Evolutionary conservation across 495 filamentous ascomycete species (phyloP).

Genomic region (Talaromyces trachyspermus): DNA sequence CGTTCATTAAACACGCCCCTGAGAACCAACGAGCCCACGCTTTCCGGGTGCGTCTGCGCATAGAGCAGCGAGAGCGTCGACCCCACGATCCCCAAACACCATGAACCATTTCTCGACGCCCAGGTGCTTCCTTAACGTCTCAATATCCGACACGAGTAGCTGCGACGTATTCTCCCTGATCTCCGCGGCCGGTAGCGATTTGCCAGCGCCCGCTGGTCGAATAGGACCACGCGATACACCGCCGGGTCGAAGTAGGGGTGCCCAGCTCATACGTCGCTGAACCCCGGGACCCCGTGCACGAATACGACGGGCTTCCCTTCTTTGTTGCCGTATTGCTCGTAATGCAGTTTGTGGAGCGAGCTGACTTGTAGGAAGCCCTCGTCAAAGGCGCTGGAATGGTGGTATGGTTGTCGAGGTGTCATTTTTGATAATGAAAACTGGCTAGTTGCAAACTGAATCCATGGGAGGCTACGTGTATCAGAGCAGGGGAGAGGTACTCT

Average conservation of each 20-base stretch:
- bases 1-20: constrained; percentile 32
- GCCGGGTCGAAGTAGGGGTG: constrained; percentile 36
- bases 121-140: constrained; percentile 31
- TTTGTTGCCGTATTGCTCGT: constrained; percentile 36
- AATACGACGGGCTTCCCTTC: constrained; percentile 32
- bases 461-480: no score
- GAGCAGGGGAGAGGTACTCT: no score
- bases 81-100: constrained; percentile 45
- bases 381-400: constrained; percentile 19
- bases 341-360: constrained; percentile 31
- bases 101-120: constrained; percentile 34
- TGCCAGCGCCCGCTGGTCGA: constrained; percentile 42
- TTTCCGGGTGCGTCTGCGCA: constrained; percentile 31
- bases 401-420: no score
- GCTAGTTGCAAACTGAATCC: no score
- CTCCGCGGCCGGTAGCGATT: constrained; percentile 31
- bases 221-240: constrained; percentile 35
- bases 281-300: constrained; percentile 40
- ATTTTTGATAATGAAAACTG: no score
- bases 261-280: constrained; percentile 24
- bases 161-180: constrained; percentile 37
- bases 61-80: constrained; percentile 37
- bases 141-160: constrained; percentile 36
- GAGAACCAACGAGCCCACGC: constrained; percentile 26
- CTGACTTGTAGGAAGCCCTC: constrained; percentile 27